Base-by-base conservation (phyloP, 2,329 filamentous ascomycete species). In the Sporothrix schenckii region DNA sequence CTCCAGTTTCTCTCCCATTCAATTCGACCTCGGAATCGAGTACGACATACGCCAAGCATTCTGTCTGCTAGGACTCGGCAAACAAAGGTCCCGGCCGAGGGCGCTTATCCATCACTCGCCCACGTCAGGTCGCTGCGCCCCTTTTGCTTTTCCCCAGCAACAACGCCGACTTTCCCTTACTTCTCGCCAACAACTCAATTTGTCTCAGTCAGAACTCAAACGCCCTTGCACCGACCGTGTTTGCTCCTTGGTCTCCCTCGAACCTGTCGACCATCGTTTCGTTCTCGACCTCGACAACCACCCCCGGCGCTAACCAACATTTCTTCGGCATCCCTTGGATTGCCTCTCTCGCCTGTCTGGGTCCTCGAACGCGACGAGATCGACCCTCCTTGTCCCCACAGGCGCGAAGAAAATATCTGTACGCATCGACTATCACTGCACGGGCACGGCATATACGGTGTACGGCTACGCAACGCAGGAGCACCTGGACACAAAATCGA, bases 181-280 rank as follows among this genome's bases (percentile, higher is more conserved):
- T 65, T 65, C 61, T 65, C 61, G 61, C 41, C 61, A 65, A 50
- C 61, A 50, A 49, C 41, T 10, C 61, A 49, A 49, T 65, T 65
- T 65, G 61, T 65, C 61, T 65, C 61, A 65, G 44, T 21, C 58
- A 47, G 6, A 27, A 63, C 39, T 47, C 39, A 63, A 63, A 63
- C 58, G 58, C 58, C 58, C 58, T 63, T 21, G 58, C 39, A 24
- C 10, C 58, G 47, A 39, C 58, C 58, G 39, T 27, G 39, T 21
- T 34, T 61, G 56, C 14, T 41, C 30, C 19, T 63, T 44, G 58
- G 39, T 41, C n/a, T 54, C 24, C 21, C 52, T 54, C 1, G 52
- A 16, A 44, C 41, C 21, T 54, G 9, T 13, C 39, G 39, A 47
- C 39, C 56, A 16, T 60, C 54, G 27, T 4, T 10, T 65, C 24